Evolutionary conservation across 2,329 filamentous ascomycete genomes (phyloP).

Genomic region (Sclerotiophoma versabilis): DNA sequence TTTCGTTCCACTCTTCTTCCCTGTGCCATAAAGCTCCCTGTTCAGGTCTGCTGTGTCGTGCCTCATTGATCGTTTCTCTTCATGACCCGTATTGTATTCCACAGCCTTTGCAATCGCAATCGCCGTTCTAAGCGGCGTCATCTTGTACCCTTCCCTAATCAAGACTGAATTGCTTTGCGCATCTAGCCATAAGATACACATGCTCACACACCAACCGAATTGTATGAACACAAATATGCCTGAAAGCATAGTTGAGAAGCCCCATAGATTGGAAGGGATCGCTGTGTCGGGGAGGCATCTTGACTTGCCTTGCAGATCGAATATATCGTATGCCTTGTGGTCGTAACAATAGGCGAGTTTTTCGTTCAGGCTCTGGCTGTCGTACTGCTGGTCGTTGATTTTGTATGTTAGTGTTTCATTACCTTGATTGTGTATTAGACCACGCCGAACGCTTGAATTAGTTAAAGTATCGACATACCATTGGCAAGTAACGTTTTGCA

Average conservation of each 20-base stretch:
- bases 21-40: slow-evolving; percentile 27
- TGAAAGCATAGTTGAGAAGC: slow-evolving; percentile 47
- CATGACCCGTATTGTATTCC: slow-evolving; percentile 30
- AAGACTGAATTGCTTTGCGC: slow-evolving; percentile 37
- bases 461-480: neutral
- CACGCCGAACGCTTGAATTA: neutral
- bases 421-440: slow-evolving; percentile 16
- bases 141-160: slow-evolving; percentile 34
- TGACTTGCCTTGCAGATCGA: slow-evolving; percentile 13
- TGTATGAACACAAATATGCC: slow-evolving; percentile 42
- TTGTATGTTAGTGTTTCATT: slow-evolving; percentile 21
- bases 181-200: slow-evolving; percentile 48
- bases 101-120: slow-evolving; percentile 38
- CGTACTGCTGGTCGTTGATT: slow-evolving; percentile 24
- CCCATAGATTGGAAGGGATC: slow-evolving; percentile 44
- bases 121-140: slow-evolving; percentile 44
- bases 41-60: slow-evolving; percentile 25
- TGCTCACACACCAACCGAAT: slow-evolving; percentile 39
- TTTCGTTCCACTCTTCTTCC: slow-evolving; percentile 19
- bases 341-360: slow-evolving; percentile 22
- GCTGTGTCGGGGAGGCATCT: slow-evolving; percentile 41
- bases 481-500: neutral
- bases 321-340: slow-evolving; percentile 20
- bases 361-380: slow-evolving; percentile 18
- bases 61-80: slow-evolving; percentile 26